Base-by-base conservation (phyloP, 148 eudicot genomes). In the Camellia granthamiana region DNA sequence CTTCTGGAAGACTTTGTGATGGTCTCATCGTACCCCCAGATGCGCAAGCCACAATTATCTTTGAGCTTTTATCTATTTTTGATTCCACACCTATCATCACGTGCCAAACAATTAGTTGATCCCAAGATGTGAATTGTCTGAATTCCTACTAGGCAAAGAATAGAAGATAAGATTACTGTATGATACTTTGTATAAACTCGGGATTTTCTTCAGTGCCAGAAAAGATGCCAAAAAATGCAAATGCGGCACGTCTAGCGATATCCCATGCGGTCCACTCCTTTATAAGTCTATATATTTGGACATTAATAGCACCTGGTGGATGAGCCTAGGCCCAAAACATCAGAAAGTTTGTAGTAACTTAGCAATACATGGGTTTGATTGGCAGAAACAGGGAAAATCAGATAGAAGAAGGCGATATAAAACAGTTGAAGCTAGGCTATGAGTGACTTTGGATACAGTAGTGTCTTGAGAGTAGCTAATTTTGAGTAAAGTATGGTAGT, bases 201-300 rank as follows among this genome's bases (percentile, higher is more conserved):
- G 99, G 99, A 77, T 97, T 97, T 81, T 97, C 99, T 88, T 97
- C 98, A 23, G 99, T 97, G 81, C 99, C 99, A 11, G 90, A 75
- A 85, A 94, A 97, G 83, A 97, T 97, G 60, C 99, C 99, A 13
- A 97, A 97, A 83, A 97, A 97, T 7, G 99, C 99, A 85, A 97
- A 97, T 60, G 99, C 99, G 19, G 91, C 97, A 46, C 99, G 87
- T 84, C 99, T 92, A 54, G 99, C 94, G 30, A 97, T 94, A 84
- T 97, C 99, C 99, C 99, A 97, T 11, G 99, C 99, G n/a, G 99
- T 97, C 98, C 99, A 97, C 78, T 97, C 99, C 88, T 97, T 97
- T 88, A 97, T 97, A 73, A 97, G 98, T 80, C 99, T 86, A 63
- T 92, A 97, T 79, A 97, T 83, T 88, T 97, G 98, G 74, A 90